These are phyloP conservation scores for Malania oleifera DNA, from an alignment of 164 flowering plant genomes.

Conservation along the genomic window DNA sequence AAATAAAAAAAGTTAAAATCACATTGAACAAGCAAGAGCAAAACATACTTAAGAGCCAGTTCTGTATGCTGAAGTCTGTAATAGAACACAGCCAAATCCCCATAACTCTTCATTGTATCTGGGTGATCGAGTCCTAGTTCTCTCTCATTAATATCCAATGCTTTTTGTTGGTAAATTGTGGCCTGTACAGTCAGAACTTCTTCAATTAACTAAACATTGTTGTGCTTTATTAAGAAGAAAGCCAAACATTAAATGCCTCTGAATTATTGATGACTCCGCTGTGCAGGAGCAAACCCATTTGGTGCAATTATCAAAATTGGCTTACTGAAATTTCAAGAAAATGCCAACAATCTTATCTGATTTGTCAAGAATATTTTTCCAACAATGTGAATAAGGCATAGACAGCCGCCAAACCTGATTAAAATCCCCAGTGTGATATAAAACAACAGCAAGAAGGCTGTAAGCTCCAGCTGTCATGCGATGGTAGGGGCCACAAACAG, in stretches of 20 bases:
- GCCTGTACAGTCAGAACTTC: slow-evolving; percentile 48
- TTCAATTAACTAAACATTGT: slow-evolving; percentile 2
- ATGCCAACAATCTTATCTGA: background rate
- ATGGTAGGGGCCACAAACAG: slow-evolving; percentile 99
- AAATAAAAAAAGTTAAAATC: background rate
- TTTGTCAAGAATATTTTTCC: background rate
- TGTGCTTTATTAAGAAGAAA: background rate
- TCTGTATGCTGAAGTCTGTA: slow-evolving; percentile 98
- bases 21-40: slow-evolving; percentile 1
- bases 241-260: background rate
- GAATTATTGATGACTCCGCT: background rate
- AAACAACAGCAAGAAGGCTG: slow-evolving; percentile 96
- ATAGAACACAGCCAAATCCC: slow-evolving; percentile 98
- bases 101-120: slow-evolving; percentile 99
- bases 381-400: background rate
- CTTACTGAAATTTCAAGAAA: background rate
- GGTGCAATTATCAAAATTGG: background rate
- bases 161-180: slow-evolving; percentile 96
- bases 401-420: slow-evolving; percentile 61
- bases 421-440: slow-evolving; percentile 98
- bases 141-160: slow-evolving; percentile 96
- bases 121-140: slow-evolving; percentile 99
- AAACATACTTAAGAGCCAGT: slow-evolving; percentile 87
- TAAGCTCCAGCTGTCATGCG: slow-evolving; percentile 99
- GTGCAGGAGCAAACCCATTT: background rate